Conservation (phyloP, 352 stramenopile genomes). For the Globisporangium cylindrosporum region DNA sequence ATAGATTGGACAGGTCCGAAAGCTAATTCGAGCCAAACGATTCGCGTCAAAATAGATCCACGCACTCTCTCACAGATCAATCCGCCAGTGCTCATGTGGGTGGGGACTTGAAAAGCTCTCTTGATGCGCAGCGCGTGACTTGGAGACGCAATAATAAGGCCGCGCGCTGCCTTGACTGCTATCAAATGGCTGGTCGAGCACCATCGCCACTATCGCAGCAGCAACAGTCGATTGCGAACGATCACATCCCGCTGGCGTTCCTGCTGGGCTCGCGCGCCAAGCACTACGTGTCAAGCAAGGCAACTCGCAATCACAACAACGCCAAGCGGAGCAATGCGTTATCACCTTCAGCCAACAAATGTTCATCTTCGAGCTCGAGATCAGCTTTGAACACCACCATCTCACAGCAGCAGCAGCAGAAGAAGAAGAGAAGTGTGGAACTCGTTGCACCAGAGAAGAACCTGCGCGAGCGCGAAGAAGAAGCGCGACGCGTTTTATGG, state of each 20-base stretch:
- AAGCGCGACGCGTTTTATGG: constrained; percentile 33
- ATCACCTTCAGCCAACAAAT: not conserved
- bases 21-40: not conserved
- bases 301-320: not conserved
- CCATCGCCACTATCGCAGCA: not conserved
- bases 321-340: too few species aligned
- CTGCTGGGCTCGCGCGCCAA: constrained; percentile 48
- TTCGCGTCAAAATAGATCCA: not conserved
- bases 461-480: constrained; percentile 32
- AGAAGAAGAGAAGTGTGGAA: not conserved
- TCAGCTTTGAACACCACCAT: not conserved
- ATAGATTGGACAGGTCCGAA: not conserved
- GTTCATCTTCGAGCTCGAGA: not conserved
- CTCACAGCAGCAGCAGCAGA: constrained; percentile 1
- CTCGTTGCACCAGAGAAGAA: constrained; percentile 20
- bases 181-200: not conserved
- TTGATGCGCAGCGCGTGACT: not conserved
- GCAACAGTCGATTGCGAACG: constrained; percentile 27
- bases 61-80: not conserved
- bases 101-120: not conserved
- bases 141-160: not conserved
- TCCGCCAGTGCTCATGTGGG: not conserved
- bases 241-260: constrained; percentile 68
- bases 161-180: not conserved
- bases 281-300: constrained; percentile 26